phyloP scores from a whole-genome alignment of 2,329 filamentous ascomycete species.

The Colletotrichum acutatum region DNA sequence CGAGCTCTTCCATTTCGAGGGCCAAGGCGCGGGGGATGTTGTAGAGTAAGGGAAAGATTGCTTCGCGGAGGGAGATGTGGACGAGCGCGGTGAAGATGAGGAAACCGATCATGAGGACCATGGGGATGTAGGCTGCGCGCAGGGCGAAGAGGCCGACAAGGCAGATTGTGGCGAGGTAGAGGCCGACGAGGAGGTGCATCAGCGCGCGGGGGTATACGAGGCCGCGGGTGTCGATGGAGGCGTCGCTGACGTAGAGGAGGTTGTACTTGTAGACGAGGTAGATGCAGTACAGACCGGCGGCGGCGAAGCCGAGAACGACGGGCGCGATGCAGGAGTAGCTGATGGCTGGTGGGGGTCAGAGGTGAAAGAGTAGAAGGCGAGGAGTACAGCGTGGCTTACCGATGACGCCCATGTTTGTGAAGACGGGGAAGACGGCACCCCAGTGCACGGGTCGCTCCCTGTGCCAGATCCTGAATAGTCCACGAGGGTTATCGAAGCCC shows the following conservation, averaged over 20 bases:
- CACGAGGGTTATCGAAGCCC: conserved; percentile 81
- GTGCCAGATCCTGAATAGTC: conserved; percentile 83
- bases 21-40: conserved; percentile 81
- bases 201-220: conserved; percentile 88
- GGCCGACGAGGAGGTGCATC: conserved; percentile 84
- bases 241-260: conserved; percentile 86
- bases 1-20: conserved; percentile 60
- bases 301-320: conserved; percentile 84
- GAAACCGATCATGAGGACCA: conserved; percentile 81
- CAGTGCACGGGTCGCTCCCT: conserved; percentile 79
- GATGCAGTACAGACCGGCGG: conserved; percentile 81
- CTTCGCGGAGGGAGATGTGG: conserved; percentile 78
- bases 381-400: conserved; percentile 60
- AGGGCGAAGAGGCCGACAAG: conserved; percentile 87
- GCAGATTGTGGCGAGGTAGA: conserved; percentile 86
- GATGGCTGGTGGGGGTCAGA: conserved; percentile 66
- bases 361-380: background rate
- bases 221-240: conserved; percentile 86
- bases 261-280: conserved; percentile 94
- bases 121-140: conserved; percentile 71
- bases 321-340: conserved; percentile 90
- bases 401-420: conserved; percentile 84
- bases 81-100: conserved; percentile 81
- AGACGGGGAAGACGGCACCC: conserved; percentile 85
- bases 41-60: conserved; percentile 79